Conservation (phyloP, 345 rosid species). For the Salix exigua region DNA sequence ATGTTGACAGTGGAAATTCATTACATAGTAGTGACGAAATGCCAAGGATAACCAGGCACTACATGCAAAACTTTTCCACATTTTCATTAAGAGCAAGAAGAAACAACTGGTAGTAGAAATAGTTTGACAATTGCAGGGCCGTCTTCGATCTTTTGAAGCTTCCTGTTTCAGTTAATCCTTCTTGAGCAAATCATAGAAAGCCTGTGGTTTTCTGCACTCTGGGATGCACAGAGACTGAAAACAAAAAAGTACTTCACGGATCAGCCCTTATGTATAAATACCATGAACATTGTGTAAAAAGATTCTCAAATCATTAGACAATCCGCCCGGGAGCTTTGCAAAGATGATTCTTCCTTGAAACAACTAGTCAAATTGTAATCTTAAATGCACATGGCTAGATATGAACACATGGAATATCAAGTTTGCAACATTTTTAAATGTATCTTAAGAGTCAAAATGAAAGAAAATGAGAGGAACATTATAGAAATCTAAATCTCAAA, state of each 20-base stretch:
- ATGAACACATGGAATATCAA: not conserved
- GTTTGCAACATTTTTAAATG: not conserved
- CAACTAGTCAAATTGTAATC: not conserved
- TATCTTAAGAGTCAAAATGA: not conserved
- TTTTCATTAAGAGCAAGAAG: not conserved
- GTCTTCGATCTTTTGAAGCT: not conserved
- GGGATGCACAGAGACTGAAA: constrained; percentile 40
- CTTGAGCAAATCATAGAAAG: constrained; percentile 49
- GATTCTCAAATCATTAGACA: not conserved
- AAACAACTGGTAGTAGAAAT: not conserved
- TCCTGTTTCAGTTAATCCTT: constrained; percentile 5
- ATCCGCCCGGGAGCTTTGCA: not conserved
- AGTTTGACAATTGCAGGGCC: not conserved
- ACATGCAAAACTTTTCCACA: not conserved
- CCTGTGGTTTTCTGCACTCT: constrained; percentile 44
- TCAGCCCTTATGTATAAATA: not conserved
- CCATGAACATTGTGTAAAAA: not conserved
- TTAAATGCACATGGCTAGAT: not conserved
- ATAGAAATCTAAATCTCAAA: not conserved
- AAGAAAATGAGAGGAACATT: not conserved
- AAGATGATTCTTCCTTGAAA: not conserved
- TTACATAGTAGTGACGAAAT: not conserved
- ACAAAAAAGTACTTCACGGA: not conserved
- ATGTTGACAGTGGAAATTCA: not conserved
- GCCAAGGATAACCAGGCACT: not conserved